A percentile compares a stretch with the other conserved stretches of the same genome.
These are phyloP conservation scores for Babesia bigemina DNA, from an alignment of 169 alveolate species.

Conservation along the genomic window DNA sequence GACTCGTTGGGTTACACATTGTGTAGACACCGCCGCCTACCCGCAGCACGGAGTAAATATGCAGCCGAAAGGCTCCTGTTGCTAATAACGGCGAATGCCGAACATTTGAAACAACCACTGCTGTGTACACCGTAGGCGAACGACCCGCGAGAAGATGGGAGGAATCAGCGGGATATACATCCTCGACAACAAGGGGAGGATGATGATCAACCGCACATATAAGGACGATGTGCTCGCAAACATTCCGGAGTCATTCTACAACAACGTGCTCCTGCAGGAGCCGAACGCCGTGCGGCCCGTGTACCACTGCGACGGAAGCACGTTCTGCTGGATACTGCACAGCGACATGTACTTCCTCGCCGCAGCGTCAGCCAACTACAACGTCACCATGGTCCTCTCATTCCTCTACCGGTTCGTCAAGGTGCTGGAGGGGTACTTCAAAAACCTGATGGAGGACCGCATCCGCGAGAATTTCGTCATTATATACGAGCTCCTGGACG, in stretches of 20 bases:
- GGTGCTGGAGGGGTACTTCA: constrained; percentile 94
- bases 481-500: constrained; percentile 98
- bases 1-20: constrained; percentile 35
- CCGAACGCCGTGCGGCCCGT: constrained; percentile 92
- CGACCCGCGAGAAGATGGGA: constrained; percentile 68
- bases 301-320: constrained; percentile 91
- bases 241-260: constrained; percentile 85
- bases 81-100: constrained; percentile 19
- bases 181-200: constrained; percentile 90
- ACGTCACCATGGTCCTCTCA: constrained; percentile 73
- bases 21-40: not conserved
- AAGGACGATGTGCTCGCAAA: constrained; percentile 82
- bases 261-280: constrained; percentile 92
- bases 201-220: constrained; percentile 87
- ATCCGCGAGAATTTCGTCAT: constrained; percentile 98
- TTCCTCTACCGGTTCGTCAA: constrained; percentile 72
- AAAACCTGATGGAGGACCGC: constrained; percentile 97
- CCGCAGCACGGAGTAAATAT: not conserved
- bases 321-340: constrained; percentile 95
- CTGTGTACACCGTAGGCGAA: not conserved
- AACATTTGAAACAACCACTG: not conserved
- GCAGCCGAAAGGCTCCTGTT: not conserved
- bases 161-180: constrained; percentile 91
- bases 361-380: constrained; percentile 77
- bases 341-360: constrained; percentile 91